These are phyloP conservation scores for Fraxinus sp. DNA, from an alignment of 305 asterid genomes.

Conservation along the genomic window DNA sequence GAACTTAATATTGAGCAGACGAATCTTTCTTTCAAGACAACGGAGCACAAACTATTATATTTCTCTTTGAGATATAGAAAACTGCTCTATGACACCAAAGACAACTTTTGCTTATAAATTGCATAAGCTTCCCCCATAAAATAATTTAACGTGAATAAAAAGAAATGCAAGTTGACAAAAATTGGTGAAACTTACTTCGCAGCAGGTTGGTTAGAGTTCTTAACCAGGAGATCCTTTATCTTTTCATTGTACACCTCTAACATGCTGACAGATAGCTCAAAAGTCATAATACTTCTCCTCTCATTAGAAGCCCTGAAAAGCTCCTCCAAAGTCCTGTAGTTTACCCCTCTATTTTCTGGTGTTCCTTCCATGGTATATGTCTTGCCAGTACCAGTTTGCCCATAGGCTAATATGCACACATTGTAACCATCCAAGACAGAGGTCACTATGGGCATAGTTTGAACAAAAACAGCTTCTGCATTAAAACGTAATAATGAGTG, in stretches of 20 bases:
- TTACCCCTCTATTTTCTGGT: constrained; percentile 83
- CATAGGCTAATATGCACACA: constrained; percentile 94
- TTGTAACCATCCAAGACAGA: constrained; percentile 94
- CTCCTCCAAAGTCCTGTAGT: constrained; percentile 82
- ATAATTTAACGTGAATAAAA: not conserved
- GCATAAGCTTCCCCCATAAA: not conserved
- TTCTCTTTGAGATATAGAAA: not conserved
- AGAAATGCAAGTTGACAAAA: constrained; percentile 21
- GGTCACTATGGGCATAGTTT: constrained; percentile 79
- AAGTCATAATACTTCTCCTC: constrained; percentile 60
- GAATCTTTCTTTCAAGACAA: not conserved
- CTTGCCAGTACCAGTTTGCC: constrained; percentile 96
- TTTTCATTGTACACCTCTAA: constrained; percentile 95
- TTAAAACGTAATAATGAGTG: constrained; percentile 4
- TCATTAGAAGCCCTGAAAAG: constrained; percentile 64
- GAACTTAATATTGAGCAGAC: not conserved
- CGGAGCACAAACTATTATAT: not conserved
- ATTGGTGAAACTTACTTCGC: constrained; percentile 62
- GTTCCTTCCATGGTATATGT: constrained; percentile 99
- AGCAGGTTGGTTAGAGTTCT: constrained; percentile 62
- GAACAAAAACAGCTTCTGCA: constrained; percentile 73
- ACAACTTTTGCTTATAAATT: not conserved
- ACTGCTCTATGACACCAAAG: not conserved
- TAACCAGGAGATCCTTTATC: constrained; percentile 83
- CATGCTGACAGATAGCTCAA: constrained; percentile 85